These are phyloP conservation scores for Xylaria palmicola DNA, from an alignment of 495 filamentous ascomycete genomes.

Conservation along the genomic window DNA sequence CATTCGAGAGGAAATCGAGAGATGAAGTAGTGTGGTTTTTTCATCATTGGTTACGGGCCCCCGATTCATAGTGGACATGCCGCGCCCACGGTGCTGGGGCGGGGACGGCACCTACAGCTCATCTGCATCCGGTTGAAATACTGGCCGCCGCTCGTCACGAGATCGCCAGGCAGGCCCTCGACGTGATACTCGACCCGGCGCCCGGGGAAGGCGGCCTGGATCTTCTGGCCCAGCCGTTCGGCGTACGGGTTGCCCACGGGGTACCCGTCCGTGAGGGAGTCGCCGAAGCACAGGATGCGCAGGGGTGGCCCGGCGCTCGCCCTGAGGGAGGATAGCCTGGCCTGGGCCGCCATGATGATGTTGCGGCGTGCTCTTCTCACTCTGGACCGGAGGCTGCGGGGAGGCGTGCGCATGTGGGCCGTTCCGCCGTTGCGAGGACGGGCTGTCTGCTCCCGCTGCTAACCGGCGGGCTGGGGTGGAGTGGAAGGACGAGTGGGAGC, in stretches of 20 bases:
- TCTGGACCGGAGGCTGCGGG: not conserved
- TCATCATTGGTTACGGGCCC: too few relatives aligned
- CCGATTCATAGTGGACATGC: too few relatives aligned
- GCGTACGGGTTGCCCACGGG: conserved; percentile 54
- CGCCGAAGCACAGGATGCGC: conserved; percentile 62
- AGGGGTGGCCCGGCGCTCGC: conserved; percentile 23
- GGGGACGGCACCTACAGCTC: conserved; percentile 37
- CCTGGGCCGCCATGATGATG: not conserved
- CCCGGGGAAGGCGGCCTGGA: conserved; percentile 41
- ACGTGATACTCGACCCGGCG: conserved; percentile 32
- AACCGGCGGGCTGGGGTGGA: too few relatives aligned
- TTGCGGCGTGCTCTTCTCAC: not conserved
- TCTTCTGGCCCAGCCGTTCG: conserved; percentile 33
- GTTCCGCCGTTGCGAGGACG: too few relatives aligned
- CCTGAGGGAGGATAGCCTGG: not conserved
- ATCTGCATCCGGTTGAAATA: conserved; percentile 48
- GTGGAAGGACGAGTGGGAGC: not conserved
- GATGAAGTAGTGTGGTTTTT: not conserved
- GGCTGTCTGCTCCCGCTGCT: not conserved
- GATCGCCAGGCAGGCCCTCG: conserved; percentile 53
- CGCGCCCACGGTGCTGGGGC: not conserved
- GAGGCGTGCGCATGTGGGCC: not conserved
- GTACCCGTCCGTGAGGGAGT: conserved; percentile 62
- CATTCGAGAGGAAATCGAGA: not conserved
- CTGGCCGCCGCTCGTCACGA: conserved; percentile 39